A percentile compares a stretch with the other conserved stretches of the same genome.
phyloP scores from a whole-genome alignment of 768 basidiomycete genomes.

The Trametes cingulata region DNA sequence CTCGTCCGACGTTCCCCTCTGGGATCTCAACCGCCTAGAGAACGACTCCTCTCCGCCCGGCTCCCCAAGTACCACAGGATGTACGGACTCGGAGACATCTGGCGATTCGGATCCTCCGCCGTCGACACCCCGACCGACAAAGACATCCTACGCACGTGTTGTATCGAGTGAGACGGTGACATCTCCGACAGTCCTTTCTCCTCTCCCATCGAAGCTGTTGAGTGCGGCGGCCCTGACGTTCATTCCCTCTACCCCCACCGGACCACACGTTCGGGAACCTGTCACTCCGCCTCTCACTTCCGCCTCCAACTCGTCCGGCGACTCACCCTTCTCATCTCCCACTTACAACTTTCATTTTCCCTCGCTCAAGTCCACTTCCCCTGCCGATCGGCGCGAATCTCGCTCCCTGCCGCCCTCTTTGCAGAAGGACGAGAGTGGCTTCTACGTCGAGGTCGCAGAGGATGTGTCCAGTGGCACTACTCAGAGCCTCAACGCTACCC shows the following conservation, averaged over 20 bases:
- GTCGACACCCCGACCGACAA: conserved; percentile 48
- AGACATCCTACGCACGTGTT: conserved; percentile 39
- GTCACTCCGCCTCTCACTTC: conserved; percentile 19
- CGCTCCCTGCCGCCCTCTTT: conserved; percentile 39
- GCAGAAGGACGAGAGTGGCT: conserved; percentile 55
- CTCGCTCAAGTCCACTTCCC: conserved; percentile 40
- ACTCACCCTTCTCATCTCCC: conserved; percentile 25
- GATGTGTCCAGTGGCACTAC: background rate
- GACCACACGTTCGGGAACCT: conserved; percentile 9
- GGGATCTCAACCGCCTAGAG: conserved; percentile 25
- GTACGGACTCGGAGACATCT: conserved; percentile 48
- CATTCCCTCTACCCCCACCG: conserved; percentile 22
- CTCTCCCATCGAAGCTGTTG: conserved; percentile 30
- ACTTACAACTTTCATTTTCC: conserved; percentile 50
- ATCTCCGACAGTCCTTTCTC: conserved; percentile 22
- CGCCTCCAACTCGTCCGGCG: conserved; percentile 16
- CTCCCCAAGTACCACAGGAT: conserved; percentile 21
- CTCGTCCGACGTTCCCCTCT: conserved; percentile 20
- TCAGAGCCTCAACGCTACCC: conserved; percentile 30
- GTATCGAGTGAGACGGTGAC: conserved; percentile 30
- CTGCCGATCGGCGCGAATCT: conserved; percentile 27
- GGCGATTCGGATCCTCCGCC: conserved; percentile 43
- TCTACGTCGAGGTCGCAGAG: conserved; percentile 43
- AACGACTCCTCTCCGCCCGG: conserved; percentile 12
- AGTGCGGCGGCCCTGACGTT: conserved; percentile 31